phyloP scores from a whole-genome alignment of 805 yeast genomes.

The Hanseniaspora singularis region DNA sequence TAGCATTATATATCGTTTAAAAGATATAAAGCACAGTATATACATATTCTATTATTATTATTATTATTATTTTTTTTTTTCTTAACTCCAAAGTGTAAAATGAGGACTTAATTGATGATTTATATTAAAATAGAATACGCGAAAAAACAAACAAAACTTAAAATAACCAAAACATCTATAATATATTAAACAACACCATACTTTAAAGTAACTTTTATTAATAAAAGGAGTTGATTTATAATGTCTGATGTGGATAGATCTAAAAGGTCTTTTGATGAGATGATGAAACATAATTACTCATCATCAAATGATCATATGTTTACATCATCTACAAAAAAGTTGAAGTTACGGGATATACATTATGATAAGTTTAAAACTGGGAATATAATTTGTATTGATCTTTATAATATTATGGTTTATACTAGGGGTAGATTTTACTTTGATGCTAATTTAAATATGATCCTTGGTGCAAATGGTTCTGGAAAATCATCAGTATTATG shows the following conservation, averaged over 20 bases:
- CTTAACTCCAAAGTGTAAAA: too few relatives aligned
- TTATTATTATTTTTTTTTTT: too few relatives aligned
- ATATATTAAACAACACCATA: too few relatives aligned
- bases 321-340: neutral
- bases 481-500: conserved; percentile 91
- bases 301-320: neutral
- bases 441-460: conserved; percentile 77
- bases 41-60: too few relatives aligned
- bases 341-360: neutral
- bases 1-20: too few relatives aligned
- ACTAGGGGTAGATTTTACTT: conserved; percentile 38
- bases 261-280: neutral
- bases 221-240: too few relatives aligned
- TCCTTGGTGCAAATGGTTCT: conserved; percentile 93
- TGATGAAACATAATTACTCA: neutral
- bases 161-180: too few relatives aligned
- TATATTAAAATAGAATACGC: too few relatives aligned
- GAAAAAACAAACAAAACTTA: too few relatives aligned
- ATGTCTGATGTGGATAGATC: neutral
- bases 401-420: conserved; percentile 41
- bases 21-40: too few relatives aligned
- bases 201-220: too few relatives aligned
- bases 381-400: conserved; percentile 38
- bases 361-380: conserved; percentile 31
- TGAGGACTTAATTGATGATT: too few relatives aligned